Conservation (phyloP, 73 alveolate species). For the Durusdinium trenchii region DNA sequence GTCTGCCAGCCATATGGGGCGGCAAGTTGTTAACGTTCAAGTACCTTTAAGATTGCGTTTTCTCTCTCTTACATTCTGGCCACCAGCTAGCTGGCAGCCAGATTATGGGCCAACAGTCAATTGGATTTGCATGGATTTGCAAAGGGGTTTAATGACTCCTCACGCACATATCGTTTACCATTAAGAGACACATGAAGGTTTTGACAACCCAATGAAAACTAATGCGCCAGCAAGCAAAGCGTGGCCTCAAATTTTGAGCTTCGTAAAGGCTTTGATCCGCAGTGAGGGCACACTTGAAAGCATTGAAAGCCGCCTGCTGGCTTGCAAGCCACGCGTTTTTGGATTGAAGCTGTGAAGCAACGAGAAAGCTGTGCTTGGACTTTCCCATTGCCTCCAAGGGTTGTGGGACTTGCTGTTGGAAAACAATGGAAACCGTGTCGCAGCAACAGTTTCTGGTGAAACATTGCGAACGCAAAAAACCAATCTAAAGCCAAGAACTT, state of each 20-base stretch:
- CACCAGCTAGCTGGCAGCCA: conserved; percentile 48
- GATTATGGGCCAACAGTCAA: neutral
- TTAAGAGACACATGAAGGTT: neutral
- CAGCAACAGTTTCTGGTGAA: neutral
- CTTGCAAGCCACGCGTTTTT: neutral
- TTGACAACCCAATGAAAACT: neutral
- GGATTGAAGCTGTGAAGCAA: neutral
- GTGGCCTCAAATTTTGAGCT: neutral
- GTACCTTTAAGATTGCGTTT: too few species aligned
- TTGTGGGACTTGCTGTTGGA: neutral
- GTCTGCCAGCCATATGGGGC: too few species aligned
- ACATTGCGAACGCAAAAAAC: neutral
- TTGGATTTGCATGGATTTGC: neutral
- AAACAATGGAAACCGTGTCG: neutral
- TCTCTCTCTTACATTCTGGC: too few species aligned
- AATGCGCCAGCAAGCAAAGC: neutral
- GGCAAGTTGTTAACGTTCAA: too few species aligned
- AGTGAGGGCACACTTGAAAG: neutral
- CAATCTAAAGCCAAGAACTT: neutral
- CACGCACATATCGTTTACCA: neutral
- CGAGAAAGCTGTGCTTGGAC: neutral
- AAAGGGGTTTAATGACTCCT: neutral
- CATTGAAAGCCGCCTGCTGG: conserved; percentile 4
- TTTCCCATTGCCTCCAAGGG: neutral
- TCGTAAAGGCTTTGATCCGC: neutral